Conservation (phyloP, 2,329 filamentous ascomycete species). For the Aspergillus arachidicola region DNA sequence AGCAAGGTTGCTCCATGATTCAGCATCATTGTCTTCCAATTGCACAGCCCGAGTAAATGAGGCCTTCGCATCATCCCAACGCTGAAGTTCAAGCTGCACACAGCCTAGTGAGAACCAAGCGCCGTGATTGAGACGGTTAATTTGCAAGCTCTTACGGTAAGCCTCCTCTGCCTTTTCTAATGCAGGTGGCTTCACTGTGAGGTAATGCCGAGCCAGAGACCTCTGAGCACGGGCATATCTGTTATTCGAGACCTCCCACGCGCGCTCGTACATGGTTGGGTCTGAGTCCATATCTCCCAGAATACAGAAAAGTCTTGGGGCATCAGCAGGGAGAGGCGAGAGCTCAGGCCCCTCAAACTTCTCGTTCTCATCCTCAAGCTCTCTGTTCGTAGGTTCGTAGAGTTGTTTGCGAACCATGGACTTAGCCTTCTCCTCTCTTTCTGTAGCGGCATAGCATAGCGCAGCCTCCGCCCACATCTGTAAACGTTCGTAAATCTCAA, state of each 20-base stretch:
- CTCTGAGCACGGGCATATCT: slow-evolving; percentile 86
- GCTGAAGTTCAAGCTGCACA: slow-evolving; percentile 74
- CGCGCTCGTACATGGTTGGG: slow-evolving; percentile 74
- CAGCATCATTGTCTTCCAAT: slow-evolving; percentile 83
- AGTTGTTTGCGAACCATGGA: slow-evolving; percentile 76
- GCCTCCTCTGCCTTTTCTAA: slow-evolving; percentile 72
- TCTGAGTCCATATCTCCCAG: slow-evolving; percentile 84
- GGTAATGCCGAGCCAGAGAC: slow-evolving; percentile 78
- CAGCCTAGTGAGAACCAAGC: slow-evolving; percentile 92
- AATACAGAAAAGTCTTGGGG: slow-evolving; percentile 88
- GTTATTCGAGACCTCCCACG: slow-evolving; percentile 81
- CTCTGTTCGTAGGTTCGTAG: slow-evolving; percentile 63
- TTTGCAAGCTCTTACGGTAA: slow-evolving; percentile 74
- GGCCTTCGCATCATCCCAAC: slow-evolving; percentile 77
- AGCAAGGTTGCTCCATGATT: slow-evolving; percentile 94
- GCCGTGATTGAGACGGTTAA: slow-evolving; percentile 78
- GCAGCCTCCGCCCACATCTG: slow-evolving; percentile 95
- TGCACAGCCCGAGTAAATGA: slow-evolving; percentile 83
- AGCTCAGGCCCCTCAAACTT: slow-evolving; percentile 69
- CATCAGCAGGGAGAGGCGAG: slow-evolving; percentile 73
- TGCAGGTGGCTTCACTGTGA: slow-evolving; percentile 62
- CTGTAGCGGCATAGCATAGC: slow-evolving; percentile 77
- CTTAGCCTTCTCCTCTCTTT: slow-evolving; percentile 81
- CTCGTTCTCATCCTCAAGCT: slow-evolving; percentile 55
- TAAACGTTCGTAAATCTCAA: slow-evolving; percentile 93